A percentile compares a stretch with the other conserved stretches of the same genome.
Conservation (phyloP, 1,284 basidiomycete species). For the Leucoagaricus sp. region DNA sequence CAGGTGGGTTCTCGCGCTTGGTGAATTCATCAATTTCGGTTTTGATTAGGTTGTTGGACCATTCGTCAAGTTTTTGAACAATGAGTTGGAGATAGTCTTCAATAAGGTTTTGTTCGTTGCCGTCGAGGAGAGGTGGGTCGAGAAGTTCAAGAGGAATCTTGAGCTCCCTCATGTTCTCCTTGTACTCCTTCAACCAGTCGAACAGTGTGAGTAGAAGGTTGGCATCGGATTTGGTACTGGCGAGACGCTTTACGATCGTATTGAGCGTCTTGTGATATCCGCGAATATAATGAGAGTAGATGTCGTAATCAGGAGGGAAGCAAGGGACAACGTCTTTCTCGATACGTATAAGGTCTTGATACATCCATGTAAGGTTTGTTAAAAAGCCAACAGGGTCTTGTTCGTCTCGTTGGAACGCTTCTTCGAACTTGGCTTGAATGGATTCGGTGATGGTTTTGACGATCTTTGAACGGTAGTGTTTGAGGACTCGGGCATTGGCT, state of each 20-base stretch:
- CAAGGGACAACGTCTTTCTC: slow-evolving; percentile 86
- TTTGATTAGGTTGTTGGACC: slow-evolving; percentile 93
- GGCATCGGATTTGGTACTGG: slow-evolving; percentile 83
- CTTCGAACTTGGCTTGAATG: slow-evolving; percentile 75
- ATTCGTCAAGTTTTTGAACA: slow-evolving; percentile 95
- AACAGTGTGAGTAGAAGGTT: slow-evolving; percentile 84
- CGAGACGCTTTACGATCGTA: slow-evolving; percentile 69
- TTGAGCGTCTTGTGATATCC: slow-evolving; percentile 94
- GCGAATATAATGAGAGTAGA: slow-evolving; percentile 82
- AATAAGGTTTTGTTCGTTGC: slow-evolving; percentile 91
- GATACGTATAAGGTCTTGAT: slow-evolving; percentile 91
- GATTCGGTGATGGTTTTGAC: slow-evolving; percentile 80
- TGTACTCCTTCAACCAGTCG: slow-evolving; percentile 95
- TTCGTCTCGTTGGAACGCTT: slow-evolving; percentile 64
- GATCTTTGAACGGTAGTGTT: slow-evolving; percentile 94
- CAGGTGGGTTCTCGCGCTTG: slow-evolving; percentile 83
- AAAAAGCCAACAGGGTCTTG: slow-evolving; percentile 76
- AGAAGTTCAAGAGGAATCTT: slow-evolving; percentile 80
- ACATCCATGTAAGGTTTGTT: slow-evolving; percentile 86
- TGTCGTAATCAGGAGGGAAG: slow-evolving; percentile 92
- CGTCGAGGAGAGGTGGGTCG: slow-evolving; percentile 90
- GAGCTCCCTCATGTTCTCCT: slow-evolving; percentile 93
- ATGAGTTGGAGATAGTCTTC: slow-evolving; percentile 96
- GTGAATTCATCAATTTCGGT: slow-evolving; percentile 89
- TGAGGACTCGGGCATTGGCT: slow-evolving; percentile 92